Evolutionary conservation across 108 stramenopile genomes (phyloP).

Genomic region (Fistulifera pelliculosa): DNA sequence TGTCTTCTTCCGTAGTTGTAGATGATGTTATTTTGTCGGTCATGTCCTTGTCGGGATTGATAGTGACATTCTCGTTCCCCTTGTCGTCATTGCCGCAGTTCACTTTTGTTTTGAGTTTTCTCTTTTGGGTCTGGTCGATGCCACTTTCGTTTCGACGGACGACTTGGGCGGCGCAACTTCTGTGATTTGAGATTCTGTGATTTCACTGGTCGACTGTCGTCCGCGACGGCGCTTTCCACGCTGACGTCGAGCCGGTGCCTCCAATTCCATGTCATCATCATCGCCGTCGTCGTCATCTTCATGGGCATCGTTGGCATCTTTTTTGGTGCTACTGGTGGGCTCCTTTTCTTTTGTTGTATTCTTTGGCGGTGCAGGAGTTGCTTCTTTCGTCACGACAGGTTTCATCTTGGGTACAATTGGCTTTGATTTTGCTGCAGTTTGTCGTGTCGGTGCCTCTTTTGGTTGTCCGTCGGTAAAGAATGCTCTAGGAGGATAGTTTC

Average conservation of each 20-base stretch:
- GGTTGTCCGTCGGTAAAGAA: neutral
- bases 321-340: constrained; percentile 1
- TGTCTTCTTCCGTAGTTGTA: constrained; percentile 9
- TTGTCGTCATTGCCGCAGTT: too few species aligned
- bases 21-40: too few species aligned
- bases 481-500: neutral
- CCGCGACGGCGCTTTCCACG: constrained; percentile 31
- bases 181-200: constrained; percentile 18
- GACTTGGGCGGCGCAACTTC: constrained; percentile 22
- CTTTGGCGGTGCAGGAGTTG: neutral
- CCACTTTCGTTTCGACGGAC: constrained; percentile 8
- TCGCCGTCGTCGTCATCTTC: constrained; percentile 5
- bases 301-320: constrained; percentile 5
- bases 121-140: too few species aligned
- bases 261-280: constrained; percentile 5
- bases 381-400: neutral
- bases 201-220: constrained; percentile 24
- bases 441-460: too few species aligned
- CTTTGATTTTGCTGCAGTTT: neutral
- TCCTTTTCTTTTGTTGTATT: neutral
- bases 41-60: too few species aligned
- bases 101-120: too few species aligned
- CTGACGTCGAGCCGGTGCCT: constrained; percentile 11
- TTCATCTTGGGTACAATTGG: neutral
- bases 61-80: too few species aligned